Evolutionary conservation across 1,284 basidiomycete genomes (phyloP), one percentile per base, ranked within the genome.

Genomic region (Naganishia liquefaciens): DNA sequence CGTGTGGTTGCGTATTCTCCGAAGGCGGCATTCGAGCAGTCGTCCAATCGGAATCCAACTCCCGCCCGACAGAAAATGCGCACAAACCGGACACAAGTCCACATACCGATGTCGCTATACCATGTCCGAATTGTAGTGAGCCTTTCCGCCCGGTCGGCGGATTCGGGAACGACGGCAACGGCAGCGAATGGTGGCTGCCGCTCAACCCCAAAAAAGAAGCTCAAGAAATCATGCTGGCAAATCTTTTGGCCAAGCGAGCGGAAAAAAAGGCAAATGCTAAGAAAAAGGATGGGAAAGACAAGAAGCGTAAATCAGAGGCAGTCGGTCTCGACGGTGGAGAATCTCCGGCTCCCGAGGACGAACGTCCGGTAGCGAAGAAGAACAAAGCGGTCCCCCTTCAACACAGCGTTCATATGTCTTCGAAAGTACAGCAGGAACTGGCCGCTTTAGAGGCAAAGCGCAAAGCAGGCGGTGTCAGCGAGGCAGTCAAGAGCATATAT

Each of bases 1-100:
- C 87, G 0, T 96, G 93, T 72, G 92, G 92, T n/a, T 93, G 91
- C 74, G 91, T 90, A 39, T 88, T 93, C 77, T 87, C 88, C 5
- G 86, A 88, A 64, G 86, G 86, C 0, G 89, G 87, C 4, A 80
- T 93, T 47, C 86, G 85, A 67, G 85, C 86, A 0, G 80, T 91
- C 53, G 37, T 68, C 11, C 42, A 46, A n/a, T 55, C 63, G 5
- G 58, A 51, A 19, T 27, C 57, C 25, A 46, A 55, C 17, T 43
- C 47, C 10, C 57, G 57, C 23, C 58, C 57, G 2, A 54, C 57
- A 17, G 64, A 65, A 33, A 47, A 61, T n/a, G 21, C 42, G n/a
- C 47, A 60, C 27, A 54, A 61, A 27, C 50, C 49, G 42, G 47
- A 63, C n/a, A 55, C 47, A 1, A 54, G 42, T 37, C 46, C 58